Evolutionary conservation across 2,329 filamentous ascomycete genomes (phyloP).

Genomic region (Bipolaris gigantea): DNA sequence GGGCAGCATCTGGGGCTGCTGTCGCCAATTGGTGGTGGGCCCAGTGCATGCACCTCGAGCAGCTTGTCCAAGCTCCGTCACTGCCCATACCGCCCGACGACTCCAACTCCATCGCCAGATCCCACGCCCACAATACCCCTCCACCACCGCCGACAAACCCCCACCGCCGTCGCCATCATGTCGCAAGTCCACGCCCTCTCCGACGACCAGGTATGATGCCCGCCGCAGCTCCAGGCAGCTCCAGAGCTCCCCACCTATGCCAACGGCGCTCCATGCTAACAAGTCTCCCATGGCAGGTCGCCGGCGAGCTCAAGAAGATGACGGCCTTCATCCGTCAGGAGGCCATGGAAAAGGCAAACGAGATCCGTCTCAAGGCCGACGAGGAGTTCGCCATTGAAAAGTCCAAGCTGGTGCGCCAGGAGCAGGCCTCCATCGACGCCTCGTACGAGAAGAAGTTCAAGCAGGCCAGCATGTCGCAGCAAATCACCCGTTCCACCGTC

Average conservation of each 20-base stretch:
- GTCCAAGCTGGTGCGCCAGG: constrained; percentile 94
- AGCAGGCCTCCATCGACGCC: constrained; percentile 88
- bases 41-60: constrained; percentile 26
- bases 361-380: constrained; percentile 98
- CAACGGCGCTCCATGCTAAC: constrained; percentile 35
- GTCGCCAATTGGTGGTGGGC: constrained; percentile 7
- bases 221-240: not conserved
- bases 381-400: constrained; percentile 99
- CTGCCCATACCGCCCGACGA: constrained; percentile 14
- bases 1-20: constrained; percentile 12
- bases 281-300: constrained; percentile 65
- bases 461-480: constrained; percentile 96
- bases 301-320: constrained; percentile 99
- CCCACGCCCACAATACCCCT: not conserved
- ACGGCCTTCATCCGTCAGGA: constrained; percentile 99
- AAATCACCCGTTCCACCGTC: constrained; percentile 95
- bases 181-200: constrained; percentile 92
- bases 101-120: constrained; percentile 1
- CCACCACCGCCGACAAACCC: not conserved
- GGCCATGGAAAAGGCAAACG: constrained; percentile 92
- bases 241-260: constrained; percentile 42
- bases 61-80: constrained; percentile 26
- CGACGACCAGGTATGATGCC: constrained; percentile 79
- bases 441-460: constrained; percentile 99
- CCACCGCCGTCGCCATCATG: constrained; percentile 63